Evolutionary conservation across 164 flowering plant genomes (phyloP).

Genomic region (Macadamia integrifolia): DNA sequence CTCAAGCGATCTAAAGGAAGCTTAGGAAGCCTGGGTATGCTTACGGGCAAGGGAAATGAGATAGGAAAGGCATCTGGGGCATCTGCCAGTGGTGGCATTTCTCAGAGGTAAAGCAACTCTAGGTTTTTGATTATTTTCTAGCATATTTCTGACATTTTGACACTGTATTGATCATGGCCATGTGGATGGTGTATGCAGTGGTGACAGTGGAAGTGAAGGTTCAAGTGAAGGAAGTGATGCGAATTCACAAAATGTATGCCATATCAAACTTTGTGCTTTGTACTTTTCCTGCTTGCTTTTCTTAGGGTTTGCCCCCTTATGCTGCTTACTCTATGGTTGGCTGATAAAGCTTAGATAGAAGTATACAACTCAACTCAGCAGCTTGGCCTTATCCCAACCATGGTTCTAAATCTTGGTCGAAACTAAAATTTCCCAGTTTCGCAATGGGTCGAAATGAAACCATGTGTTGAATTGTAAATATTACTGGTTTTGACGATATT

Average conservation of each 20-base stretch:
- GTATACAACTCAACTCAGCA: no score
- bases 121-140: neutral
- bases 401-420: no score
- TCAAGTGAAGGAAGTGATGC: constrained; percentile 35
- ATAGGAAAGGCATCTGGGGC: constrained; percentile 36
- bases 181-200: constrained; percentile 17
- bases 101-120: constrained; percentile 21
- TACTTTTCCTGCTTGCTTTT: neutral
- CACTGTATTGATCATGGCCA: constrained; percentile 5
- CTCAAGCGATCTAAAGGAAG: constrained; percentile 37
- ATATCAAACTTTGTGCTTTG: neutral
- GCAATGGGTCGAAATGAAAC: no score
- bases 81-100: constrained; percentile 19
- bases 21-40: constrained; percentile 47
- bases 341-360: no score
- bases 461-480: no score
- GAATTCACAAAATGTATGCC: constrained; percentile 25
- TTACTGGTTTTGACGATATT: no score
- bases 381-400: no score
- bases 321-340: neutral
- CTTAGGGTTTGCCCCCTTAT: neutral
- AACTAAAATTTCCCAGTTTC: no score
- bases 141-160: neutral
- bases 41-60: constrained; percentile 38
- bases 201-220: constrained; percentile 24